Percentiles rank a stretch among this genome's conserved stretches.
Evolutionary conservation across 306 rosid genomes (phyloP).

Genomic region (Trichosanthes cucumerina): DNA sequence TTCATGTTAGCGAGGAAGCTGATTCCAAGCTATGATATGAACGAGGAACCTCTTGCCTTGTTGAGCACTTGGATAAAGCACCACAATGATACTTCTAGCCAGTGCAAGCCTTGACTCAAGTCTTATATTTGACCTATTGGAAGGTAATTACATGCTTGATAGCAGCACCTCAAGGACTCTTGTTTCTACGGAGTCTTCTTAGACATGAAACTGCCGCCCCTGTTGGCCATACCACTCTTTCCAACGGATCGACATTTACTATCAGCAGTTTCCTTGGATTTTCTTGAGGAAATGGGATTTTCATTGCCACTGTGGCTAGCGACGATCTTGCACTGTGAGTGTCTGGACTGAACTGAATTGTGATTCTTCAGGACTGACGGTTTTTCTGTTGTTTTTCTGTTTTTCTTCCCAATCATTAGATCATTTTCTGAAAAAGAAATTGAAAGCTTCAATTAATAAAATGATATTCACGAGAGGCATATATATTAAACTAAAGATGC

Average conservation of each 20-base stretch:
- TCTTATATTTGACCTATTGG: not conserved
- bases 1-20: not conserved
- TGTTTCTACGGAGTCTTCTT: slow-evolving; percentile 25
- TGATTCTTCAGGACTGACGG: slow-evolving; percentile 38
- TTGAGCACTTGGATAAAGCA: not conserved
- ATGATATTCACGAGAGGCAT: not conserved
- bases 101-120: not conserved
- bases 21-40: not conserved
- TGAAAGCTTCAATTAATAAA: not conserved
- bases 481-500: not conserved
- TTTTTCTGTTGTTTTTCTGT: slow-evolving; percentile 30
- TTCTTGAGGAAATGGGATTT: slow-evolving; percentile 22
- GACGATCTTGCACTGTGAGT: slow-evolving; percentile 30
- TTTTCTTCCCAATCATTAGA: slow-evolving; percentile 39
- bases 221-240: slow-evolving; percentile 21
- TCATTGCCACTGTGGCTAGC: slow-evolving; percentile 23
- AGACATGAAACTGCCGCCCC: slow-evolving; percentile 24
- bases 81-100: not conserved
- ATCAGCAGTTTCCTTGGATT: slow-evolving; percentile 24
- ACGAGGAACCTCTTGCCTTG: not conserved
- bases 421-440: slow-evolving; percentile 53
- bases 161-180: slow-evolving; percentile 17
- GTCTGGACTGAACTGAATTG: slow-evolving; percentile 33
- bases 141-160: slow-evolving; percentile 12
- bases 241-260: slow-evolving; percentile 16